Evolutionary conservation across 345 rosid species (phyloP).

Genomic region (Citrus glauca): DNA sequence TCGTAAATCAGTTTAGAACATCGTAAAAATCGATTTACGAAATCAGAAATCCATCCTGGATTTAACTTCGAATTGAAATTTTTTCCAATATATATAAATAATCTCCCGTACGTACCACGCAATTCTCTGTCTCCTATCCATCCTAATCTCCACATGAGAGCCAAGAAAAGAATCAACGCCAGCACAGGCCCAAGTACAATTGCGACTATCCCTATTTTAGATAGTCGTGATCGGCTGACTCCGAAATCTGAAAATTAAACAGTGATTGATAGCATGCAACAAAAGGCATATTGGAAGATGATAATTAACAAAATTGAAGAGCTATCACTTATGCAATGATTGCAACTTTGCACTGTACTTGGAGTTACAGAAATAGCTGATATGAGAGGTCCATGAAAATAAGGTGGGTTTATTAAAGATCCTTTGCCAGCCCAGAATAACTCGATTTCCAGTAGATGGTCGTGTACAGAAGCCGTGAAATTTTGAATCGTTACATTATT

Average conservation of each 20-base stretch:
- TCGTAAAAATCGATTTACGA: too few species aligned
- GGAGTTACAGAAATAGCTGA: slow-evolving; percentile 17
- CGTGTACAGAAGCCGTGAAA: neutral
- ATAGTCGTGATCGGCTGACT: neutral
- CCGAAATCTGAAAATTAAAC: slow-evolving; percentile 4
- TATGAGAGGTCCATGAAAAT: slow-evolving; percentile 17
- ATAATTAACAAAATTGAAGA: neutral
- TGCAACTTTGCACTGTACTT: neutral
- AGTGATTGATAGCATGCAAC: too few species aligned
- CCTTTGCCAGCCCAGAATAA: slow-evolving; percentile 24
- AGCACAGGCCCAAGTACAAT: neutral
- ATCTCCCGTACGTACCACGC: neutral
- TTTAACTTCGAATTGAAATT: too few species aligned
- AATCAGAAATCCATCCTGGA: too few species aligned
- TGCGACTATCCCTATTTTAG: neutral
- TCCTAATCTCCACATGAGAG: slow-evolving; percentile 15
- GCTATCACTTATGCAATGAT: neutral
- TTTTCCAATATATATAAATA: too few species aligned
- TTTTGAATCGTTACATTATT: neutral
- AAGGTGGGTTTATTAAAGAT: neutral
- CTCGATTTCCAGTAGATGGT: neutral
- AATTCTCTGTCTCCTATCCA: slow-evolving; percentile 15
- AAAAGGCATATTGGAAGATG: too few species aligned
- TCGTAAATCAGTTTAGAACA: too few species aligned
- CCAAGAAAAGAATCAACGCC: neutral